Conservation (phyloP, 2,329 filamentous ascomycete species). For the Diaporthe aspalathi region DNA sequence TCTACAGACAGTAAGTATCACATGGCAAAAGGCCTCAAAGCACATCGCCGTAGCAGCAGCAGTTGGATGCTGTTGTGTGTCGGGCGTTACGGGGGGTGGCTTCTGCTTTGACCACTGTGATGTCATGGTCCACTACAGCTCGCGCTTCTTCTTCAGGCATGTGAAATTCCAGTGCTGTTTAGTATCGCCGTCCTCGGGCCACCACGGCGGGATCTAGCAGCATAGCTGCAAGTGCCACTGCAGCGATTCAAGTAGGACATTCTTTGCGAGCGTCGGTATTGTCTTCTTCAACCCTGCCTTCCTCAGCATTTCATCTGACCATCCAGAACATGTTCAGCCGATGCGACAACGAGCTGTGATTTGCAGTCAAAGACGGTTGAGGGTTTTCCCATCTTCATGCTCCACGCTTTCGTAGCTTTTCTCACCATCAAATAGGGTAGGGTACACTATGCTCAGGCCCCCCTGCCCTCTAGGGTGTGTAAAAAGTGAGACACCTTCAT, state of each 20-base stretch:
- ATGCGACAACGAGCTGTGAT: not conserved
- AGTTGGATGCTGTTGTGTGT: not conserved
- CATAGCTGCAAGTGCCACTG: too few species aligned
- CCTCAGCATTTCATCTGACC: not conserved
- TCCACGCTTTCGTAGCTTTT: not conserved
- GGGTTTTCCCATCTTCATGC: not conserved
- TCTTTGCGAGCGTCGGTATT: conserved; percentile 2
- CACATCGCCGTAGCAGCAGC: not conserved
- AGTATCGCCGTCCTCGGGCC: not conserved
- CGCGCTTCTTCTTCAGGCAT: not conserved
- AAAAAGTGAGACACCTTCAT: conserved; percentile 3
- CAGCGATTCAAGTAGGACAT: conserved; percentile 1
- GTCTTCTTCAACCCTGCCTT: not conserved
- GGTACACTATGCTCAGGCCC: not conserved
- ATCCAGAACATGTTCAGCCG: not conserved
- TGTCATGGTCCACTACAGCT: conserved; percentile 30
- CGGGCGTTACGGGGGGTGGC: not conserved
- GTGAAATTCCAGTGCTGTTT: conserved; percentile 13
- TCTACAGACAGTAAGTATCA: not conserved
- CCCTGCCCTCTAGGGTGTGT: not conserved
- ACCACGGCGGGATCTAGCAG: conserved; percentile 18
- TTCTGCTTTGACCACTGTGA: conserved; percentile 20
- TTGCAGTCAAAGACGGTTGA: not conserved
- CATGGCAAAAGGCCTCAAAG: conserved; percentile 9
- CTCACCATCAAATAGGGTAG: not conserved